These are phyloP conservation scores for Moricandia moricandioides DNA, from an alignment of 345 rosid genomes.

Conservation along the genomic window DNA sequence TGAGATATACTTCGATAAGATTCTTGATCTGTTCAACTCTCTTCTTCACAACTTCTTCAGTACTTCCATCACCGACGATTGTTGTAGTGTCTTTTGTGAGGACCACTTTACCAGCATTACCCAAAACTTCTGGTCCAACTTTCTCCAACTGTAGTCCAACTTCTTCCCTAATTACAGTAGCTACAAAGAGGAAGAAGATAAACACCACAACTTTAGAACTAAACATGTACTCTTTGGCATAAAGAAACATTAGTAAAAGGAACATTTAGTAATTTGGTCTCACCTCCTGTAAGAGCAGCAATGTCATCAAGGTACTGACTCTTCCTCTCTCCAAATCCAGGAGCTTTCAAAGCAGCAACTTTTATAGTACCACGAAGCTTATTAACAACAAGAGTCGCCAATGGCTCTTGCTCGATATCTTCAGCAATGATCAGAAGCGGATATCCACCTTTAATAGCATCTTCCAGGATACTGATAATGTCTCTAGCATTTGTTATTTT, in stretches of 20 bases:
- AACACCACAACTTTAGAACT: background rate
- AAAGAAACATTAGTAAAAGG: background rate
- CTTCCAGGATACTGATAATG: conserved; percentile 69
- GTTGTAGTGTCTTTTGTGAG: conserved; percentile 89
- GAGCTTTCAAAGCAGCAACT: conserved; percentile 90
- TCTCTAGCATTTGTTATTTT: conserved; percentile 91
- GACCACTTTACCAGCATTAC: conserved; percentile 84
- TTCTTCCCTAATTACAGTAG: conserved; percentile 84
- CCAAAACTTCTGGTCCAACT: conserved; percentile 78
- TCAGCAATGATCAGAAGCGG: conserved; percentile 81
- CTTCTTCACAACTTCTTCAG: conserved; percentile 88
- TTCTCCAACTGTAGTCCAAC: conserved; percentile 90
- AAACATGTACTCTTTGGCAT: background rate
- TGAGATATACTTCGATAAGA: conserved; percentile 61
- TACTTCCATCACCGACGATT: conserved; percentile 92
- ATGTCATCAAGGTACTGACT: conserved; percentile 93
- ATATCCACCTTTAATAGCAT: conserved; percentile 71
- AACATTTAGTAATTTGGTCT: conserved; percentile 2
- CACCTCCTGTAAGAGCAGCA: conserved; percentile 74
- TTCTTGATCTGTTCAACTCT: conserved; percentile 82
- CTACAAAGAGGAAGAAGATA: conserved; percentile 6
- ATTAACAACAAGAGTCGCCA: conserved; percentile 89
- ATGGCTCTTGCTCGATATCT: conserved; percentile 92
- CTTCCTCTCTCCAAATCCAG: conserved; percentile 92
- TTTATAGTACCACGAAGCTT: conserved; percentile 86